Percentiles rank a stretch among this genome's conserved stretches.
phyloP scores from a whole-genome alignment of 495 filamentous ascomycete species.

The Thermochaetoides thermophila region DNA sequence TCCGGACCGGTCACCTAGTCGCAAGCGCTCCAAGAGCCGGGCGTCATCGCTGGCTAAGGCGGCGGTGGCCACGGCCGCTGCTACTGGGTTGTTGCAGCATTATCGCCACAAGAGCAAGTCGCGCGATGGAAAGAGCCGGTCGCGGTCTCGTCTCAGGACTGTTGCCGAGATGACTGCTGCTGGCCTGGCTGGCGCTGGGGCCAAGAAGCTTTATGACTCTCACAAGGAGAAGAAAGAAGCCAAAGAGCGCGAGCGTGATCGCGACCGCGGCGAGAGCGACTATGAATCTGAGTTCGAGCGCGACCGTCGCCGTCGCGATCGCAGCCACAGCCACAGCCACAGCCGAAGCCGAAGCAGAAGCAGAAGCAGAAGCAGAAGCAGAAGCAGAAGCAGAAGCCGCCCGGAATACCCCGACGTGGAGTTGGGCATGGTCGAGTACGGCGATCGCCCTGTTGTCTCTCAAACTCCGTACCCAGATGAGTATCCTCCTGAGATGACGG shows the following conservation, averaged over 20 bases:
- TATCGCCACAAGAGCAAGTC: slow-evolving; percentile 53
- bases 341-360: slow-evolving; percentile 43
- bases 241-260: slow-evolving; percentile 22
- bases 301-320: slow-evolving; percentile 11
- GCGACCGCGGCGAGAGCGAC: slow-evolving; percentile 17
- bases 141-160: slow-evolving; percentile 41
- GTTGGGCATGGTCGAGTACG: slow-evolving; percentile 72
- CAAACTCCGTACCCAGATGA: slow-evolving; percentile 21
- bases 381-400: slow-evolving; percentile 37
- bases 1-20: slow-evolving; percentile 21
- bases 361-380: slow-evolving; percentile 39
- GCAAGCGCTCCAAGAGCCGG: slow-evolving; percentile 37
- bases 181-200: slow-evolving; percentile 62
- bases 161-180: slow-evolving; percentile 54
- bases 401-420: slow-evolving; percentile 35
- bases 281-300: slow-evolving; percentile 9
- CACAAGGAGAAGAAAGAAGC: slow-evolving; percentile 33
- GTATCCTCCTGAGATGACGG: slow-evolving; percentile 5
- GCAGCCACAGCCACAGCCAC: slow-evolving; percentile 12
- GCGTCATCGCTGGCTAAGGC: slow-evolving; percentile 60
- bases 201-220: slow-evolving; percentile 68
- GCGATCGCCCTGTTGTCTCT: slow-evolving; percentile 49
- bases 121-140: slow-evolving; percentile 38
- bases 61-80: slow-evolving; percentile 62
- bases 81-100: slow-evolving; percentile 61